A percentile compares a stretch with the other conserved stretches of the same genome.
Conservation (phyloP, 140 eudicot species). For the Eryngium alpinum region DNA sequence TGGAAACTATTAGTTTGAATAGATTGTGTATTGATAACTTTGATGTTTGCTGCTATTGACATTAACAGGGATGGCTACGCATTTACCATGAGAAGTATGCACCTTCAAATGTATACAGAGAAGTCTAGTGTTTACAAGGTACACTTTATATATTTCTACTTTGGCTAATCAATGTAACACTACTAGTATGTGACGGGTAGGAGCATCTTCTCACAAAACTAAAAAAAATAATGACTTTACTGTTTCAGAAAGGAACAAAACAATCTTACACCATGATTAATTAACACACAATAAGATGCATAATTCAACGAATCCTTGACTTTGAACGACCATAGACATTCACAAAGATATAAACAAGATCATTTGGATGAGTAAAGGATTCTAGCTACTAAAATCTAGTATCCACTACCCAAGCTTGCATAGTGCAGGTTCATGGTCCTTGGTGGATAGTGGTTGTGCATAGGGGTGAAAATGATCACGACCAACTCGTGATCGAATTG, state of each 20-base stretch:
- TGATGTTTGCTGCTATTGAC: not conserved
- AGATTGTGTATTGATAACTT: not conserved
- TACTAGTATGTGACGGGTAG: not conserved
- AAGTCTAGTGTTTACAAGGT: constrained; percentile 75
- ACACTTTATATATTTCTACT: not conserved
- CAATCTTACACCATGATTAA: too few species aligned
- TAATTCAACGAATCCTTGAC: too few species aligned
- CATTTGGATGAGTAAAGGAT: not conserved
- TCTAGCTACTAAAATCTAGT: not conserved
- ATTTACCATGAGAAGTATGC: too few species aligned
- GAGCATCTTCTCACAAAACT: not conserved
- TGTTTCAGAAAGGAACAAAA: too few species aligned
- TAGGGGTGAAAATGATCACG: too few species aligned
- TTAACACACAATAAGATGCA: too few species aligned
- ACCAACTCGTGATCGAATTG: too few species aligned
- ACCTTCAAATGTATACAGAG: constrained; percentile 68
- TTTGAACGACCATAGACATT: too few species aligned
- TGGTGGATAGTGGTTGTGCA: not conserved
- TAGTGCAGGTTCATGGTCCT: not conserved
- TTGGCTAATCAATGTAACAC: not conserved
- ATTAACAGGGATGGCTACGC: constrained; percentile 80
- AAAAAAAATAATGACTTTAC: not conserved
- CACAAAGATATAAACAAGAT: not conserved
- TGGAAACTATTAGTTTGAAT: not conserved
- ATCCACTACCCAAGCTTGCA: not conserved